Percentiles rank a stretch among this genome's conserved stretches.
Conservation (phyloP, 257 asterid genomes). For the Gardenia jasminoides region DNA sequence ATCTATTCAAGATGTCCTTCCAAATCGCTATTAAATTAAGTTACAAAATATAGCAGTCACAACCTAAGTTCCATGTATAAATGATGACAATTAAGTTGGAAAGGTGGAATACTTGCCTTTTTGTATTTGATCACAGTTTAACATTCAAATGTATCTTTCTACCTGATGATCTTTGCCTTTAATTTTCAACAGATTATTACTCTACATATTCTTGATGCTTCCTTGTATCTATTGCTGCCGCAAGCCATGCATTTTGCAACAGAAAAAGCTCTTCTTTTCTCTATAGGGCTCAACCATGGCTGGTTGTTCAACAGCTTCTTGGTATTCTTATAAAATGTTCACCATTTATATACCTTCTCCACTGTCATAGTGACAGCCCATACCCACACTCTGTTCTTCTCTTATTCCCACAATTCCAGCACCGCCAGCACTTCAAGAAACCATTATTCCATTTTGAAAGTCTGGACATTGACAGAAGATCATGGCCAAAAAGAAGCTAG, state of each 20-base stretch:
- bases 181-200: too few relatives aligned
- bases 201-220: neutral
- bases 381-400: neutral
- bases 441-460: neutral
- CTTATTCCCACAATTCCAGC: neutral
- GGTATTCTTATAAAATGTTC: neutral
- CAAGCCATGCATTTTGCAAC: conserved; percentile 1
- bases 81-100: too few relatives aligned
- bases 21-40: too few relatives aligned
- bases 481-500: conserved; percentile 21
- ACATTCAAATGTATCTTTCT: too few relatives aligned
- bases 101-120: too few relatives aligned
- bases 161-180: too few relatives aligned
- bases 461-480: neutral
- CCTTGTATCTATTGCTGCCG: neutral
- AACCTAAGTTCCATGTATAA: too few relatives aligned
- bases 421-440: neutral
- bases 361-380: neutral
- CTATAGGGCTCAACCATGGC: neutral
- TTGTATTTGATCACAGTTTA: too few relatives aligned
- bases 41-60: too few relatives aligned
- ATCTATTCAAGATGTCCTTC: too few relatives aligned
- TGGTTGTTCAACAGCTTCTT: conserved; percentile 19
- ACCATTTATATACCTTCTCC: conserved; percentile 7
- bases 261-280: neutral